Evolutionary conservation across 1,139 yeast genomes (phyloP).

Genomic region (Blastobotrys ciferrii): DNA sequence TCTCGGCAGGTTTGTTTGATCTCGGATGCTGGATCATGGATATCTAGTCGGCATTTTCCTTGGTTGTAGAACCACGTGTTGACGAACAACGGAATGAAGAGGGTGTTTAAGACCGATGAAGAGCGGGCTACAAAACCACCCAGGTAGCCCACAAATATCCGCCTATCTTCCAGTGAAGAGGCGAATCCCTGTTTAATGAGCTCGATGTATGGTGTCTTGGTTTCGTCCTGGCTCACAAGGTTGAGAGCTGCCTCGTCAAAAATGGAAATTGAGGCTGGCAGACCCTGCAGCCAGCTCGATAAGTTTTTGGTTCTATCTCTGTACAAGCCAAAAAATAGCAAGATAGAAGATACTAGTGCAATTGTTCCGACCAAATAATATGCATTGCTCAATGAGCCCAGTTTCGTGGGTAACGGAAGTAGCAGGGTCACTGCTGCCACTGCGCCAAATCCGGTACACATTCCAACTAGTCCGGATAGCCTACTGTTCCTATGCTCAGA

Average conservation of each 20-base stretch:
- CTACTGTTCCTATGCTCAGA: constrained; percentile 44
- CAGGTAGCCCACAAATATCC: constrained; percentile 50
- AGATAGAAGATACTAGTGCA: constrained; percentile 42
- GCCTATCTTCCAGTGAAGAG: constrained; percentile 38
- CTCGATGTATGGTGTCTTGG: constrained; percentile 36
- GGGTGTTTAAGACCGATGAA: constrained; percentile 57
- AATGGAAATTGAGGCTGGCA: constrained; percentile 24
- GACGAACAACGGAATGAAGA: constrained; percentile 63
- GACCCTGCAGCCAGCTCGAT: constrained; percentile 28
- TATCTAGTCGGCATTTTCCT: constrained; percentile 23
- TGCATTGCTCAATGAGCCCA: constrained; percentile 50
- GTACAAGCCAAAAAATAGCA: constrained; percentile 50
- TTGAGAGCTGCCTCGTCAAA: constrained; percentile 34
- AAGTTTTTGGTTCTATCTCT: constrained; percentile 41
- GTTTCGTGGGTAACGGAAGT: constrained; percentile 68
- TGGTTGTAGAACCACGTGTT: constrained; percentile 50
- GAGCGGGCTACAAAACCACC: constrained; percentile 68
- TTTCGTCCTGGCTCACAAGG: constrained; percentile 18
- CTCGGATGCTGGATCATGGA: constrained; percentile 21
- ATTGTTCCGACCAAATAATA: constrained; percentile 50
- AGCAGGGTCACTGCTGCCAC: constrained; percentile 57
- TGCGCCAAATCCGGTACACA: constrained; percentile 68
- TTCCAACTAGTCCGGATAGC: constrained; percentile 59
- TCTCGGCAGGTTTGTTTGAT: constrained; percentile 48
- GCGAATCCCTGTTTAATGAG: constrained; percentile 48